Percentiles rank a stretch among this genome's conserved stretches.
Evolutionary conservation across 352 stramenopile genomes (phyloP).

Genomic region (Pythium folliculosum): DNA sequence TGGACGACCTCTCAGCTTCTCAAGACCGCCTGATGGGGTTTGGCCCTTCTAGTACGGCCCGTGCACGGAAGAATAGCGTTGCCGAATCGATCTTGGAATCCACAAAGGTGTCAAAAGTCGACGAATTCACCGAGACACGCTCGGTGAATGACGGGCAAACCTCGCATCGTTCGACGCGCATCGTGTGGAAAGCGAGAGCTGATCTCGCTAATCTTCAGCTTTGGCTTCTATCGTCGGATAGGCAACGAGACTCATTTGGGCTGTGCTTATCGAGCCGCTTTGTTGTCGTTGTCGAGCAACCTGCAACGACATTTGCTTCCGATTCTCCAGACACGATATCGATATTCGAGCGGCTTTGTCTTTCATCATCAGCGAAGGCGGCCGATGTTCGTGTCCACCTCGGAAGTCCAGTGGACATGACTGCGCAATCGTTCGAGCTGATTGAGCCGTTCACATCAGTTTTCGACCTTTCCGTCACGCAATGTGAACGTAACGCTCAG

Average conservation of each 20-base stretch:
- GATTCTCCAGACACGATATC: not conserved
- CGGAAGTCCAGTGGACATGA: conserved; percentile 14
- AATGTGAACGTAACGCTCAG: not conserved
- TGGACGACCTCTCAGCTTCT: conserved; percentile 8
- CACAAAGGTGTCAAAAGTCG: conserved; percentile 34
- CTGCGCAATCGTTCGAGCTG: conserved; percentile 20
- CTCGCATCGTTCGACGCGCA: conserved; percentile 15
- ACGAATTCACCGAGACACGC: conserved; percentile 26
- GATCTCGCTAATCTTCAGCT: conserved; percentile 56
- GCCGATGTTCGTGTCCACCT: conserved; percentile 13
- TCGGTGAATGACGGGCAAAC: conserved; percentile 20
- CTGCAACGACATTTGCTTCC: not conserved
- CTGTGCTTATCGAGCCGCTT: conserved; percentile 46
- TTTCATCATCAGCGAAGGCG: conserved; percentile 26
- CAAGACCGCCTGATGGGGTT: conserved; percentile 19
- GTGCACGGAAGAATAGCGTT: conserved; percentile 55
- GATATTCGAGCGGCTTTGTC: not conserved
- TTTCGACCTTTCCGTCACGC: conserved; percentile 10
- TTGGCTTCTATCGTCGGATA: conserved; percentile 71
- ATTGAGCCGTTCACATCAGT: conserved; percentile 20
- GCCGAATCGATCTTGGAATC: conserved; percentile 49
- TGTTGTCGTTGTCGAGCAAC: conserved; percentile 9
- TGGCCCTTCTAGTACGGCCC: conserved; percentile 19
- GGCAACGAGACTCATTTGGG: conserved; percentile 51
- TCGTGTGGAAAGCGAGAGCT: conserved; percentile 41